Percentiles rank a stretch among this genome's conserved stretches.
These are phyloP conservation scores for Phaeolepiota aurea DNA, from an alignment of 768 basidiomycete genomes.

Conservation along the genomic window DNA sequence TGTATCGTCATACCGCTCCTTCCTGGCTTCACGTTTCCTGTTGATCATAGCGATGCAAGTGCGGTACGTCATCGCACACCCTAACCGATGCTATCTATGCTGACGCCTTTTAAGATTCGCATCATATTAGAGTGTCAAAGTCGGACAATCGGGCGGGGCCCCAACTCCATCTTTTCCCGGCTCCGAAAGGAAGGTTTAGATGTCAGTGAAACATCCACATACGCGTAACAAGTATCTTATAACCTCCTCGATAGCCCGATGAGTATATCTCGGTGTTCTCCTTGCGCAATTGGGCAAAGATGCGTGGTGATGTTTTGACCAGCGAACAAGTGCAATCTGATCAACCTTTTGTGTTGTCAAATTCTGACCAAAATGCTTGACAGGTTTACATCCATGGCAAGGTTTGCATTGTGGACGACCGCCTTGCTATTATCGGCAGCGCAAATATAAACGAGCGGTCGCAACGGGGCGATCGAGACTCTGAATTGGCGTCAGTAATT, in stretches of 20 bases:
- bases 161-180: constrained; percentile 84
- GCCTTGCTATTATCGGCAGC: constrained; percentile 88
- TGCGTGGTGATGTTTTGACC: constrained; percentile 73
- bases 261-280: constrained; percentile 90
- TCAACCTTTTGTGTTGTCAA: neutral
- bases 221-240: neutral
- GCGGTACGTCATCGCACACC: constrained; percentile 51
- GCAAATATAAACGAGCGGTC: constrained; percentile 98
- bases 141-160: constrained; percentile 79
- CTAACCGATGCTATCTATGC: neutral
- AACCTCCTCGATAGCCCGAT: constrained; percentile 56
- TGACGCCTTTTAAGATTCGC: constrained; percentile 49
- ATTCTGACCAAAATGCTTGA: constrained; percentile 8
- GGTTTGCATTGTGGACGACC: constrained; percentile 88
- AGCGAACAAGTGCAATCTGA: constrained; percentile 69
- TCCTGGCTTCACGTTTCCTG: constrained; percentile 89
- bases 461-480: constrained; percentile 92
- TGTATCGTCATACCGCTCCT: constrained; percentile 88
- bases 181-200: constrained; percentile 84
- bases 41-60: constrained; percentile 90
- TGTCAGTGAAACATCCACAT: constrained; percentile 40
- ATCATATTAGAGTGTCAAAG: constrained; percentile 96
- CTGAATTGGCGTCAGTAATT: constrained; percentile 88
- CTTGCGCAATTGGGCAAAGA: constrained; percentile 88
- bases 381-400: constrained; percentile 89